These are phyloP conservation scores for Cubamyces sp. DNA, from an alignment of 768 basidiomycete species.

Conservation along the genomic window DNA sequence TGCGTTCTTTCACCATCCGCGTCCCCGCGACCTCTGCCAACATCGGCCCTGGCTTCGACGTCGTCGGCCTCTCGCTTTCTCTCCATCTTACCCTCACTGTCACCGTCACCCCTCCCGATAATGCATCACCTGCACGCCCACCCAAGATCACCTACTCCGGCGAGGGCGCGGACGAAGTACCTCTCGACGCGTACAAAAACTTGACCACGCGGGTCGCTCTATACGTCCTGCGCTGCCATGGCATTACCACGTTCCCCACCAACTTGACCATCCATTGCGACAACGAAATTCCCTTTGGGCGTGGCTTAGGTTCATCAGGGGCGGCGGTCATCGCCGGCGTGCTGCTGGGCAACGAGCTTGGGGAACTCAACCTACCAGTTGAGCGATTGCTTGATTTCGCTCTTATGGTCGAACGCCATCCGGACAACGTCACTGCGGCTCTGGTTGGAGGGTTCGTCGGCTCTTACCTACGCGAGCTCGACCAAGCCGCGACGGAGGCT, in stretches of 20 bases:
- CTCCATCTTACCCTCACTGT: slow-evolving; percentile 81
- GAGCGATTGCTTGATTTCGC: slow-evolving; percentile 91
- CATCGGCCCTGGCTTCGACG: slow-evolving; percentile 98
- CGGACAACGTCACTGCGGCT: slow-evolving; percentile 98
- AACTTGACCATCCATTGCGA: slow-evolving; percentile 74
- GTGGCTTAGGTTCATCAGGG: slow-evolving; percentile 96
- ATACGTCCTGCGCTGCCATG: slow-evolving; percentile 93
- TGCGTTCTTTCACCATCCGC: slow-evolving; percentile 62
- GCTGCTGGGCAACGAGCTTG: slow-evolving; percentile 84
- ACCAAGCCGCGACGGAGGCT: slow-evolving; percentile 75
- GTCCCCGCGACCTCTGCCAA: slow-evolving; percentile 99
- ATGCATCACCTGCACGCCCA: slow-evolving; percentile 42
- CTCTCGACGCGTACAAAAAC: slow-evolving; percentile 95
- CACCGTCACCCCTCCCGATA: slow-evolving; percentile 42
- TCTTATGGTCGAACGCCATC: slow-evolving; percentile 98
- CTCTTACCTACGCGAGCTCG: slow-evolving; percentile 90
- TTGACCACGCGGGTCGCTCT: slow-evolving; percentile 96
- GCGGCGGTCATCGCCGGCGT: slow-evolving; percentile 99
- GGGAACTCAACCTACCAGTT: slow-evolving; percentile 65
- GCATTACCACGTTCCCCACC: slow-evolving; percentile 73
- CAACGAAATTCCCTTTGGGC: slow-evolving; percentile 97
- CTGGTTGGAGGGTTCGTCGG: slow-evolving; percentile 97
- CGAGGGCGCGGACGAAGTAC: slow-evolving; percentile 89
- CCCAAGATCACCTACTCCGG: slow-evolving; percentile 81
- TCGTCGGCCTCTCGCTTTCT: slow-evolving; percentile 96